Percentiles rank a stretch among this genome's conserved stretches.
Evolutionary conservation across 202 grass and related monocot species (phyloP).

Genomic region (Dendrocalamus latiflorus): DNA sequence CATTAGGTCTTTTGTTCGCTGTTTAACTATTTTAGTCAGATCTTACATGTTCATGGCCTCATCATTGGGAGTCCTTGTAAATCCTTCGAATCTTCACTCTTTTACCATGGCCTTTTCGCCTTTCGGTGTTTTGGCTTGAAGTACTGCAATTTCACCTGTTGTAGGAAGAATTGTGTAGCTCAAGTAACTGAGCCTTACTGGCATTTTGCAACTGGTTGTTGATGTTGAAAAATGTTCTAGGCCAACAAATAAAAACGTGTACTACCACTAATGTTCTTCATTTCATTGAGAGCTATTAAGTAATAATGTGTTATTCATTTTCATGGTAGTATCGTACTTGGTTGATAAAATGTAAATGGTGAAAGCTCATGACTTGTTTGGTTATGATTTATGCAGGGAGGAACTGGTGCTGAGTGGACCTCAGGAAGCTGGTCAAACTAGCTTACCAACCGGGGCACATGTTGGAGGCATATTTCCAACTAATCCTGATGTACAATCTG

Average conservation of each 20-base stretch:
- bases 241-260: not conserved
- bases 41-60: not conserved
- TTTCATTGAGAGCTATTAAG: not conserved
- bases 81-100: not conserved
- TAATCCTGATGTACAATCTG: slow-evolving; percentile 60
- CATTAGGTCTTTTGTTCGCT: not conserved
- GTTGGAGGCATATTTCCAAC: slow-evolving; percentile 58
- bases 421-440: slow-evolving; percentile 38
- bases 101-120: not conserved
- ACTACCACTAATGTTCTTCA: not conserved
- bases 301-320: not conserved
- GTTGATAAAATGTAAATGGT: not conserved
- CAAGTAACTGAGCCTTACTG: not conserved
- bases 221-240: not conserved
- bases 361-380: not conserved
- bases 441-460: slow-evolving; percentile 16
- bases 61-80: not conserved
- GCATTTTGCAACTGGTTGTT: not conserved
- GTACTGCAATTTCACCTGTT: not conserved
- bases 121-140: not conserved
- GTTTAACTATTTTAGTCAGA: not conserved
- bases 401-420: slow-evolving; percentile 40
- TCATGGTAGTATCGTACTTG: not conserved
- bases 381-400: slow-evolving; percentile 37
- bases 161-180: not conserved